Percentiles rank a stretch among this genome's conserved stretches.
These are phyloP conservation scores for Clathrus columnatus DNA, from an alignment of 768 basidiomycete species.

Conservation along the genomic window DNA sequence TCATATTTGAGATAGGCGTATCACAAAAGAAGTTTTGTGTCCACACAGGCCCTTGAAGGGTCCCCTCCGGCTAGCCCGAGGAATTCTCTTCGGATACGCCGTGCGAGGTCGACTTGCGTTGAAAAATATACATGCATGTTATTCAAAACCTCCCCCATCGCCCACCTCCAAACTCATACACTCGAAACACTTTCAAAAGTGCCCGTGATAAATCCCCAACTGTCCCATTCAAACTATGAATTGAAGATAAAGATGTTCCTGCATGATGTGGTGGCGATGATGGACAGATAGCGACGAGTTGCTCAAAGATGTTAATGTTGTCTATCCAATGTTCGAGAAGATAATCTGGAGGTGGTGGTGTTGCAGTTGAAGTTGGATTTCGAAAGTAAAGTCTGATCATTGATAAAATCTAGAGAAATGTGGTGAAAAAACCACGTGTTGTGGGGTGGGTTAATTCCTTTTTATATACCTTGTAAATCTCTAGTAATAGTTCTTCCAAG, in stretches of 20 bases:
- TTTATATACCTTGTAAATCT: background rate
- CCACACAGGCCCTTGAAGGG: too few species aligned
- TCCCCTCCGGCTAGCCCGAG: too few species aligned
- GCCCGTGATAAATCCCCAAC: background rate
- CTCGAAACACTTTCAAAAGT: background rate
- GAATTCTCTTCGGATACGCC: too few species aligned
- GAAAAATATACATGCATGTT: too few species aligned
- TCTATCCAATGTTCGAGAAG: background rate
- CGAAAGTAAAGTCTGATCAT: background rate
- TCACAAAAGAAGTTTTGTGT: too few species aligned
- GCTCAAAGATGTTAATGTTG: background rate
- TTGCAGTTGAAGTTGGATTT: too few species aligned
- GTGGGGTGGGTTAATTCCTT: background rate
- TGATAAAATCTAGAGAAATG: background rate
- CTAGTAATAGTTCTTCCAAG: background rate
- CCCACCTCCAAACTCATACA: background rate
- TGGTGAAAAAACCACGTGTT: background rate
- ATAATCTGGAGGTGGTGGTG: background rate
- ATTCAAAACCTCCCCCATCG: too few species aligned
- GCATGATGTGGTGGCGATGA: background rate
- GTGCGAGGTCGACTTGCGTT: too few species aligned
- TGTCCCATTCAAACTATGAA: background rate
- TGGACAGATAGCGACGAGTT: background rate
- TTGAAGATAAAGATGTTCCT: background rate
- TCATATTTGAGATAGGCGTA: too few species aligned